Conservation (phyloP, 768 basidiomycete genomes). For the Flagelloscypha sp. region DNA sequence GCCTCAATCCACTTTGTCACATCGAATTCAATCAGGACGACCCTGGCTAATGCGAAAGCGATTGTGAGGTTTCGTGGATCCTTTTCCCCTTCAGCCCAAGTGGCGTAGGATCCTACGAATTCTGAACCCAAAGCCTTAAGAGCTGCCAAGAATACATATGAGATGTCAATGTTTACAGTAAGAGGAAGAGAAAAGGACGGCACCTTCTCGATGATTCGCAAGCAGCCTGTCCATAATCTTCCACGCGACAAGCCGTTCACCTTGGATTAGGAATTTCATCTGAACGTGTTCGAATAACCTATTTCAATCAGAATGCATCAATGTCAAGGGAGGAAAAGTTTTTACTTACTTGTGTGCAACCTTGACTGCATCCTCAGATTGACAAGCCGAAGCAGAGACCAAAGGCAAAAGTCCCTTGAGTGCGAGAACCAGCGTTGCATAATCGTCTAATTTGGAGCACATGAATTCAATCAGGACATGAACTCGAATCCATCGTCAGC, state of each 20-base stretch:
- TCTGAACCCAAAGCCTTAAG: slow-evolving; percentile 62
- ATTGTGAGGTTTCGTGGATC: slow-evolving; percentile 91
- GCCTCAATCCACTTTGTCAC: slow-evolving; percentile 72
- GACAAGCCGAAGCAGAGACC: slow-evolving; percentile 53
- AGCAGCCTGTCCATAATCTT: slow-evolving; percentile 72
- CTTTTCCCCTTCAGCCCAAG: slow-evolving; percentile 90
- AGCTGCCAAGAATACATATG: slow-evolving; percentile 29
- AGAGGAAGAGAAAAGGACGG: slow-evolving; percentile 10
- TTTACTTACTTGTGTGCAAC: slow-evolving; percentile 53
- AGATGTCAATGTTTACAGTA: neutral
- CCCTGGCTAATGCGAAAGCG: slow-evolving; percentile 82
- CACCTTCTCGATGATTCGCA: slow-evolving; percentile 60
- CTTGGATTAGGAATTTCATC: slow-evolving; percentile 77
- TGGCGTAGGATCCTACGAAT: slow-evolving; percentile 71
- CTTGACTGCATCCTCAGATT: slow-evolving; percentile 52
- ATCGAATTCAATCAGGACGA: slow-evolving; percentile 84
- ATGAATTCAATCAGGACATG: slow-evolving; percentile 79
- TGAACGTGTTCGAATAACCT: slow-evolving; percentile 70
- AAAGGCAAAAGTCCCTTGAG: slow-evolving; percentile 68
- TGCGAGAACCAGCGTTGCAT: slow-evolving; percentile 75
- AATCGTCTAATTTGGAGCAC: slow-evolving; percentile 79
- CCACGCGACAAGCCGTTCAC: slow-evolving; percentile 75
- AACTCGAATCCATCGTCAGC: slow-evolving; percentile 35
- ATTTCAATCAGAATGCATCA: no score
- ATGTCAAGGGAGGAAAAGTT: neutral